Base-by-base conservation (phyloP, 2,329 filamentous ascomycete species). In the Alternaria rosae region DNA sequence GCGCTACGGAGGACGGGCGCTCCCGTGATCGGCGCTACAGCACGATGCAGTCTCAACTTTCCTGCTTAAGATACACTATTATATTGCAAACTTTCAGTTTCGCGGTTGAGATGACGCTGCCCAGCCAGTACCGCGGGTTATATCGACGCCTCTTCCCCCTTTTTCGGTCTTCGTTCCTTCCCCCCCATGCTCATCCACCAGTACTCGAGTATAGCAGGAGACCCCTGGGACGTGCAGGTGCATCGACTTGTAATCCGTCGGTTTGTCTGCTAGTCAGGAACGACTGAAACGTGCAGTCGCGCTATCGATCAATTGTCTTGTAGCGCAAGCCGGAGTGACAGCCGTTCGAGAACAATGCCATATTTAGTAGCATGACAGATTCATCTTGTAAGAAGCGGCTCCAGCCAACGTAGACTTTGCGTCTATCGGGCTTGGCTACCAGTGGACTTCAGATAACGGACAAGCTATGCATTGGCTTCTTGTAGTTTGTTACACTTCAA, bases 11-110 rank as follows among this genome's bases (percentile, higher is more conserved):
- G 57, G 57, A 59, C 65, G 62, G 62, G 62, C 60, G 58, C 58
- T 66, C 65, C 67, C 67, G 62, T 64, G 64, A 69, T 69, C 64
- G 63, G 47, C 66, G 51, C 35, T 58, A 28, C 56, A 62, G 47
- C 43, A 42, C 9, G 25, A 52, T 44, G 13, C 13, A 35, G 42
- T 38, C 51, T 28, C 57, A 35, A 21, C 35, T 38, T 51, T 23
- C 30, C 47, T 25, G 47, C 47, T 51, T n/a, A 6, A 25, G 26
- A 55, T 45, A 13, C 53, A 25, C 21, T 32, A 42, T 35, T 32
- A 13, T 51, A 20, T 28, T 32, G 47, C 30, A 15, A 35, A 51
- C 43, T 30, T 20, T 23, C 50, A 45, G 38, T 21, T 20, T 54
- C 54, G 47, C 26, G 52, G 21, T 52, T 53, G n/a, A 17, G 10